Base-by-base conservation (phyloP, 306 rosid genomes). In the Quercus parvula region DNA sequence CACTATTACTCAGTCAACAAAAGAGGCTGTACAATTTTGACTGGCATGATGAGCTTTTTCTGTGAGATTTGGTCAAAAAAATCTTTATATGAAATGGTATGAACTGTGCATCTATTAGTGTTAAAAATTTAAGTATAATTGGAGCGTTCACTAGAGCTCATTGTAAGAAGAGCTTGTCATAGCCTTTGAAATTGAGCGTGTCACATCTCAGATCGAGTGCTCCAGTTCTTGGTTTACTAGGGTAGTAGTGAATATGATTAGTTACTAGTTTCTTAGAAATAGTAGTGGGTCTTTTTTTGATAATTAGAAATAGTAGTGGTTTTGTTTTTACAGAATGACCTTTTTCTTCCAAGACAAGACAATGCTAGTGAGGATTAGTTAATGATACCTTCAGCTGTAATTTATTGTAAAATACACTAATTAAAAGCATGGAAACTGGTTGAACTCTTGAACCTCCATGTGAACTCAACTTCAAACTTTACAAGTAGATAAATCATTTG, bases 401-500 rank as follows among this genome's bases (percentile, higher is more conserved):
- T 64, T 30, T 64, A 6, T 64, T 5, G 46, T 64, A 15, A 64
- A 17, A 25, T 64, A 8, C 20, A 30, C 30, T 17, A 14, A n/a
- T 64, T 64, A 17, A 30, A 64, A 64, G 33, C 33, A 64, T 64
- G 46, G 12, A 59, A 59, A 28, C 41, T 5, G 41, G 44, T 15
- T 64, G 70, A 64, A 64, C 70, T 30, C 13, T 64, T 64, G 70
- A 64, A 49, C 4, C 33, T 64, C 19, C 8, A 17, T 30, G n/a
- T 64, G 70, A 25, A 62, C 31, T 62, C 7, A 17, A 68, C 17
- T 59, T 18, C 69, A 72, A 58, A 41, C 24, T 57, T 25, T 77
- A 52, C 28, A 55, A 58, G 64, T 67, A 73, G 67, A 58, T 68
- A 56, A 17, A 81, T 24, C 44, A 75, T 74, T 81, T 75, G 78